A percentile compares a stretch with the other conserved stretches of the same genome.
These are phyloP conservation scores for Penicillium expansum DNA, from an alignment of 2,329 filamentous ascomycete species.

Conservation along the genomic window DNA sequence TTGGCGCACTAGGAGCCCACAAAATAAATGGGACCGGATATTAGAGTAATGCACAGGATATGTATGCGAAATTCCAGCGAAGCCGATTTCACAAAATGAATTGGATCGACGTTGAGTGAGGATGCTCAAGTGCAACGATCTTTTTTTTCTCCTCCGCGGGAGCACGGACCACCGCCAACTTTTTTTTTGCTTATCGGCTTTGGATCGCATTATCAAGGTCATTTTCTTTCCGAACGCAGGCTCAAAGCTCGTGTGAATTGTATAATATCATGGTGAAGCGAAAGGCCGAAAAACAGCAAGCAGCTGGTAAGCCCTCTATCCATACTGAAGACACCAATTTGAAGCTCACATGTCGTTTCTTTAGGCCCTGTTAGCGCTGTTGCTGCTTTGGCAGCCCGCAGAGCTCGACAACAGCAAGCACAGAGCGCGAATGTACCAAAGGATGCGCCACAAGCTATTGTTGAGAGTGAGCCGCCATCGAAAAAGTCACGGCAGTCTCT, in stretches of 20 bases:
- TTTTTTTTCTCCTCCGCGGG: constrained; percentile 42
- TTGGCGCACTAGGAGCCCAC: neutral
- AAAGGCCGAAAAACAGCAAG: constrained; percentile 39
- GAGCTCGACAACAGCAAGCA: constrained; percentile 38
- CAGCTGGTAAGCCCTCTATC: constrained; percentile 27
- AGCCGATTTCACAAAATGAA: constrained; percentile 4
- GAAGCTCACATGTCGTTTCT: constrained; percentile 9
- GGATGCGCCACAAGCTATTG: constrained; percentile 18
- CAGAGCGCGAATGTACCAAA: constrained; percentile 23
- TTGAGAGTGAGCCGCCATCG: constrained; percentile 31
- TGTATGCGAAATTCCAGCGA: neutral
- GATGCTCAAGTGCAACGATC: constrained; percentile 18
- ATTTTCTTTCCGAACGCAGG: constrained; percentile 1
- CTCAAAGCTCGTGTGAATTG: neutral
- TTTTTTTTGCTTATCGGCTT: constrained; percentile 29
- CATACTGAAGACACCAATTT: constrained; percentile 6
- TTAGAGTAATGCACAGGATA: neutral
- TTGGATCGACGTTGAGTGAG: constrained; percentile 14
- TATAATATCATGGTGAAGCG: constrained; percentile 32
- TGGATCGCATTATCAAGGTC: constrained; percentile 20
- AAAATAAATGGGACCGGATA: neutral
- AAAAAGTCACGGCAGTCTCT: constrained; percentile 35
- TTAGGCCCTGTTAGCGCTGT: constrained; percentile 42
- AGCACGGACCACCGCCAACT: constrained; percentile 41
- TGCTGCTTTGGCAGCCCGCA: constrained; percentile 45